phyloP scores from a whole-genome alignment of 148 eudicot genomes.

The Rhododendron molle region DNA sequence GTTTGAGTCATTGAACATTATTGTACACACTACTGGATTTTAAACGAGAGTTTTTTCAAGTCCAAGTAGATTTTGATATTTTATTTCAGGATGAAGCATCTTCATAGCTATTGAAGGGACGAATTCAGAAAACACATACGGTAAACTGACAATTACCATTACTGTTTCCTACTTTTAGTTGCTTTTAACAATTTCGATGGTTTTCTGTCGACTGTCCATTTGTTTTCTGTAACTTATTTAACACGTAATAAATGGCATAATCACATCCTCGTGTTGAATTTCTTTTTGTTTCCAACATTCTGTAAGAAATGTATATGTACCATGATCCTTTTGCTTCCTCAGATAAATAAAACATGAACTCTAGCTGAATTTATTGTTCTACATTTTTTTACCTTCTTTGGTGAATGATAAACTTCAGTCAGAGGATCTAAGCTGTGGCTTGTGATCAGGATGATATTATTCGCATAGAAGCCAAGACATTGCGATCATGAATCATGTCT shows the following conservation, averaged over 20 bases:
- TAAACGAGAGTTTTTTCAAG: neutral
- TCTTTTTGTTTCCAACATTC: neutral
- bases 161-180: neutral
- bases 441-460: neutral
- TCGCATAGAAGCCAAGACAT: neutral
- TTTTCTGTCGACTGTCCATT: too few species aligned
- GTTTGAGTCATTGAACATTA: neutral
- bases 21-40: neutral
- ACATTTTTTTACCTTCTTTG: neutral
- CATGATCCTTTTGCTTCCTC: neutral
- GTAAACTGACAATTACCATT: neutral
- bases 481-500: neutral
- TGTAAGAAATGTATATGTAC: neutral
- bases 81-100: slow-evolving; percentile 6
- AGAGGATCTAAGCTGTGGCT: neutral
- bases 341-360: neutral
- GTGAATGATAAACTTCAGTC: neutral
- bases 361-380: neutral
- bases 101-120: neutral
- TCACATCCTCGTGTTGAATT: neutral
- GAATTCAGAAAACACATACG: neutral
- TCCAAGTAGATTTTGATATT: neutral
- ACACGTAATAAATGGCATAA: neutral
- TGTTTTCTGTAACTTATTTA: neutral
- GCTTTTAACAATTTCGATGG: neutral